Percentiles rank a stretch among this genome's conserved stretches.
Conservation (phyloP, 2,329 filamentous ascomycete genomes). For the Rugonectria rugulosa region DNA sequence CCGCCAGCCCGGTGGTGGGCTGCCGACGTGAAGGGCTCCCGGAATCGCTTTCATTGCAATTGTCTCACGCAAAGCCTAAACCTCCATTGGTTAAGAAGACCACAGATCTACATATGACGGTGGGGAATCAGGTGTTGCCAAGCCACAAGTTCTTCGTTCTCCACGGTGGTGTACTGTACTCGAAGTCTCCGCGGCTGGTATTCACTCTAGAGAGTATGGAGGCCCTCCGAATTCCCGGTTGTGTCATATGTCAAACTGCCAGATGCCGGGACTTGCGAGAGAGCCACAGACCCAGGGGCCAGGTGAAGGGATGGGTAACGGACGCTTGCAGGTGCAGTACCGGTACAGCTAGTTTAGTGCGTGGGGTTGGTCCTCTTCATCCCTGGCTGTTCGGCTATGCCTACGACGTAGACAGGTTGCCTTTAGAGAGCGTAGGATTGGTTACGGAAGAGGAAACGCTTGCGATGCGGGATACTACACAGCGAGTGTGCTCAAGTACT, state of each 20-base stretch:
- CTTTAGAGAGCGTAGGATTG: too few relatives aligned
- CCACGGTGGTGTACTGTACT: neutral
- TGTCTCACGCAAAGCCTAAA: neutral
- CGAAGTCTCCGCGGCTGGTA: neutral
- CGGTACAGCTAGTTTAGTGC: too few relatives aligned
- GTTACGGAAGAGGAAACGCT: too few relatives aligned
- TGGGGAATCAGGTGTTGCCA: slow-evolving; percentile 4
- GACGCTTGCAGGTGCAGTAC: too few relatives aligned
- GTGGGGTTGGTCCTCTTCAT: too few relatives aligned
- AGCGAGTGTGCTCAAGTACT: too few relatives aligned
- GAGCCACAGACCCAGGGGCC: too few relatives aligned
- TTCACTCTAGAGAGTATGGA: neutral
- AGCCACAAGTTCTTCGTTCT: neutral
- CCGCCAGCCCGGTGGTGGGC: neutral
- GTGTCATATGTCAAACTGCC: neutral
- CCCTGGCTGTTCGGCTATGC: too few relatives aligned
- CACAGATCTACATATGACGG: neutral
- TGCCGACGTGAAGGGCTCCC: neutral
- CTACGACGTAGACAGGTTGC: too few relatives aligned
- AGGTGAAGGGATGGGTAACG: too few relatives aligned
- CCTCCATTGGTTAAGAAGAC: neutral
- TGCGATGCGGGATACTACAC: too few relatives aligned
- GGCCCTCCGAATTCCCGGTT: neutral
- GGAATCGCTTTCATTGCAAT: neutral
- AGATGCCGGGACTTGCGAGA: neutral